Evolutionary conservation across 768 basidiomycete genomes (phyloP), one percentile per base, ranked within the genome.

Genomic region (Tephrocybe sp.): DNA sequence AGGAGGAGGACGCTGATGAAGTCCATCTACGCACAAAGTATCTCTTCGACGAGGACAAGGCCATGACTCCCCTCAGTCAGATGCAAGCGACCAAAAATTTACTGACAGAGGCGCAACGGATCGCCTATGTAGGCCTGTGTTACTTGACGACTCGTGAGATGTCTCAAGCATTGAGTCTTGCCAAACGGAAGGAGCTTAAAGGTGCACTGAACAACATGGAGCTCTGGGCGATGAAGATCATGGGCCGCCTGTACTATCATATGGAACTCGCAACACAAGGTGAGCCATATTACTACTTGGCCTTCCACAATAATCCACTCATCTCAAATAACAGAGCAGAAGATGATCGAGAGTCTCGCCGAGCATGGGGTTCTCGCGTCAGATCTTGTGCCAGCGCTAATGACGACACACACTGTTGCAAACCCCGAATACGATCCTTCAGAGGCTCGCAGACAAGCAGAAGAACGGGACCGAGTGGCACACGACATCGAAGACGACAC

Each of bases 31-130:
- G 95, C 56, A 98, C 97, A 26, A 83, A 82, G 65, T 98, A 95
- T 64, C 83, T 99, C 18, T 99, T 99, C 60, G 89, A 98, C 64
- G 96, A 98, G 66, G 92, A 97, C 66, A 92, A 94, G 70, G 94
- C 93, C 40, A 98, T 98, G 95, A 99, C 97, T 0, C 97, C 97
- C 16, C 79, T 99, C 56, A 87, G 84, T 55, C 97, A 98, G 75
- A 98, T 99, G 97, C 96, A 97, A 70, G 84, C 91, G 40, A 99
- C 96, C 54, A 98, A 98, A 82, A 87, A 89, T 57, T 78, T 99
- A 59, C 77, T 99, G 19, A 96, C 93, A 1, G 97, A 98, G 64
- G 92, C 90, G 0, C 97, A 99, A 71, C 81, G 95, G 32, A 94
- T 99, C 53, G 97, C 97, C 1, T 99, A 99, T 69, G 97, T 99